phyloP scores from a whole-genome alignment of 345 rosid species.

The Litchi chinensis region DNA sequence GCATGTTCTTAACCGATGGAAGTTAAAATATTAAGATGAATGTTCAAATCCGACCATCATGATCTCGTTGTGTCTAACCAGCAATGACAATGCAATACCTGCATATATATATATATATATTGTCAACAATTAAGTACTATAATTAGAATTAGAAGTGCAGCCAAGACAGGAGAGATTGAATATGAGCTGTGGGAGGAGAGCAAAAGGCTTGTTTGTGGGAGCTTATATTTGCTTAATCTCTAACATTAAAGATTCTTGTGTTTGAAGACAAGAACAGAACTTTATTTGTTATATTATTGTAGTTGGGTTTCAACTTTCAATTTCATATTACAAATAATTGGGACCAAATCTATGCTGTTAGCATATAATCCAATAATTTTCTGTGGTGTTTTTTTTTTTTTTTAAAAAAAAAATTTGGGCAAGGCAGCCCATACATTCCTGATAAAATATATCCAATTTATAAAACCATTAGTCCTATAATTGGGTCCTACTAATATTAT shows the following conservation, averaged over 20 bases:
- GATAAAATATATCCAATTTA: not conserved
- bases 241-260: slow-evolving; percentile 12
- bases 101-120: not conserved
- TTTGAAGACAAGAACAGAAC: not conserved
- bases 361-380: slow-evolving; percentile 9
- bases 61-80: too few species aligned
- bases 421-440: not conserved
- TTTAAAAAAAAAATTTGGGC: too few species aligned
- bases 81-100: too few species aligned
- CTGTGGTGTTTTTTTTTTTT: not conserved
- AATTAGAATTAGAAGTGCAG: not conserved
- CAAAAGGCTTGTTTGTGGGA: slow-evolving; percentile 3
- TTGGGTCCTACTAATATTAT: not conserved
- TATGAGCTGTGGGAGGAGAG: slow-evolving; percentile 6
- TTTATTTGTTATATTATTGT: not conserved
- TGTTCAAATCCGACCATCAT: not conserved
- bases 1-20: too few species aligned
- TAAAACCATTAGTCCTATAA: not conserved
- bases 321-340: not conserved
- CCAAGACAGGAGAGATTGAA: not conserved
- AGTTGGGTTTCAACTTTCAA: not conserved
- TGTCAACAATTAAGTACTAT: not conserved
- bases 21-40: too few species aligned
- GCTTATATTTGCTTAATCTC: slow-evolving; percentile 5
- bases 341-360: not conserved